Base-by-base conservation (phyloP, 2,329 filamentous ascomycete species). In the Graphilbum ipis-grandicollis region DNA sequence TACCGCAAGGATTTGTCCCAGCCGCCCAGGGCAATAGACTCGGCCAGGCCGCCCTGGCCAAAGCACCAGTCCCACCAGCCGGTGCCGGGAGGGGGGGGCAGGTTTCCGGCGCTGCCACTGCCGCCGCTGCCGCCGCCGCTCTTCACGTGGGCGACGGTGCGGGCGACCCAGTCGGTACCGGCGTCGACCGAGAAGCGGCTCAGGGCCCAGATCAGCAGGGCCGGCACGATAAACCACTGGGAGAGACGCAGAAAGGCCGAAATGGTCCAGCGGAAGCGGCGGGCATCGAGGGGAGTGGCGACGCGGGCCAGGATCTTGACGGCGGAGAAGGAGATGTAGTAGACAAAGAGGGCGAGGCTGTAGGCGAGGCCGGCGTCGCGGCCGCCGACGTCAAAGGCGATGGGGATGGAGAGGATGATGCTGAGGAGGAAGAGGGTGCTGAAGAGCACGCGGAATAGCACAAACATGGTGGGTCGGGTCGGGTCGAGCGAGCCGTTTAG, bases 301-400 rank as follows among this genome's bases (percentile, higher is more conserved):
- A 43, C 39, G 17, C 35, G 40, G 26, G 43, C 37, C 75, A 66
- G 44, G 42, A 94, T 68, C 52, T 80, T 82, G 46, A 90, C 64
- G 44, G 73, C 62, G 39, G 85, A 93, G 60, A 90, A 85, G 55
- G 83, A 59, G 55, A 93, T 79, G 63, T 96, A 96, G 66, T 92
- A 96, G 50, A 71, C 66, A 48, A 88, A 86, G 38, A 96, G 72
- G 34, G 81, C 75, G 37, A 96, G 71, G 53, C 85, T 94, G 63
- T 92, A 96, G 44, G 85, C 88, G 52, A 98, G 68, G 41, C 90
- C 90, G 52, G 85, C 93, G 49, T 90, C 86, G 51, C 84, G 78
- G 43, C 90, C 90, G 54, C 90, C 90, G 51, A 96, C 88, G 71
- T 98, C 90, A 63, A 96, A 96, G 51, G 88, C 83, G 54, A 98